phyloP scores from a whole-genome alignment of 257 asterid genomes.

The Rehmannia glutinosa region DNA sequence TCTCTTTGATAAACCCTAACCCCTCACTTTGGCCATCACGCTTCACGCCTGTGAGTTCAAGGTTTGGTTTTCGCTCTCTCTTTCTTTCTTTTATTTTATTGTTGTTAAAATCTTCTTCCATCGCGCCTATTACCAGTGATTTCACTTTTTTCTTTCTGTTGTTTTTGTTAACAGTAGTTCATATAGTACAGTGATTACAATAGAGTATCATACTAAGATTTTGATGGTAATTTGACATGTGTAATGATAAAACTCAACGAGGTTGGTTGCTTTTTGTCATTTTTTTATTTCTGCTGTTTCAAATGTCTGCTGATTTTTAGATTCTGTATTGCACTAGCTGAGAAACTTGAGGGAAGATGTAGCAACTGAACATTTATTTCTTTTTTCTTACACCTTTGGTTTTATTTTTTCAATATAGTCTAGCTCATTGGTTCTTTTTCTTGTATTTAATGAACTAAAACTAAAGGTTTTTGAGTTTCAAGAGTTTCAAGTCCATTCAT shows the following conservation, averaged over 20 bases:
- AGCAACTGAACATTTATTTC: not conserved
- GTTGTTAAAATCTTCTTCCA: no score
- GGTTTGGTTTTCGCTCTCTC: conserved; percentile 9
- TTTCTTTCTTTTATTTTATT: not conserved
- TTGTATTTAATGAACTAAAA: no score
- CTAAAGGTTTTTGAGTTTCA: no score
- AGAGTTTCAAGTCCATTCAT: no score
- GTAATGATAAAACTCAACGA: not conserved
- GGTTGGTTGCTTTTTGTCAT: not conserved
- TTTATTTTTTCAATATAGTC: no score
- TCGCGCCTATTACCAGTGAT: not conserved
- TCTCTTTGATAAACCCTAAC: conserved; percentile 8
- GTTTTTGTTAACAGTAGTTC: not conserved
- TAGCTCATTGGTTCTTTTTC: no score
- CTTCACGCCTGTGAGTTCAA: not conserved
- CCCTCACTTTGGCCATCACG: not conserved
- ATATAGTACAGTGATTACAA: not conserved
- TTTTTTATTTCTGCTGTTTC: not conserved
- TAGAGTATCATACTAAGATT: not conserved
- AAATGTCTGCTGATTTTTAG: not conserved
- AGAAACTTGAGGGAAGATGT: no score
- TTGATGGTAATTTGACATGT: not conserved
- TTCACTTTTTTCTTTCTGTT: not conserved
- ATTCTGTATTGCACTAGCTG: not conserved
- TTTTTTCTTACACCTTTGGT: no score